A percentile compares a stretch with the other conserved stretches of the same genome.
Conservation (phyloP, 2,329 filamentous ascomycete genomes). For the Tolypocladium pustulatum region DNA sequence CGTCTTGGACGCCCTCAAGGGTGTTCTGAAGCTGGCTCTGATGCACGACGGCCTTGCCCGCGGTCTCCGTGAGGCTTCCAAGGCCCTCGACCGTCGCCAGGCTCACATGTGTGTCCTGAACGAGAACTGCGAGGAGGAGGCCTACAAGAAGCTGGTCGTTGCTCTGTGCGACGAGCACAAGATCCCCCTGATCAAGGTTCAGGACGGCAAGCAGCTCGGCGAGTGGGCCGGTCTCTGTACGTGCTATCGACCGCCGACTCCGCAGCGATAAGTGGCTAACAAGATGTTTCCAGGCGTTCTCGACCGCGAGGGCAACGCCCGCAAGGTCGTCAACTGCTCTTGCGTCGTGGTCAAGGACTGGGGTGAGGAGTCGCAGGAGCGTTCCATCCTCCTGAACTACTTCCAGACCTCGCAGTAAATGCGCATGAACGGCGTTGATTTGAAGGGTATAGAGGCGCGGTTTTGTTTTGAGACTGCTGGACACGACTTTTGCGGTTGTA, state of each 20-base stretch:
- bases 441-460: constrained; percentile 29
- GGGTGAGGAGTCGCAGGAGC: constrained; percentile 99
- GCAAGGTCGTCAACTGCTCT: constrained; percentile 99
- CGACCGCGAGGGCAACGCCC: constrained; percentile 97
- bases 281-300: constrained; percentile 61
- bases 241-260: constrained; percentile 29
- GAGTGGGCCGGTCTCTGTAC: constrained; percentile 99
- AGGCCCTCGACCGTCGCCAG: constrained; percentile 96
- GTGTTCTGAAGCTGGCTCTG: constrained; percentile 94
- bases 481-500: constrained; percentile 29
- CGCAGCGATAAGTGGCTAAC: constrained; percentile 17
- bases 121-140: constrained; percentile 99
- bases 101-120: constrained; percentile 99
- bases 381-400: constrained; percentile 99
- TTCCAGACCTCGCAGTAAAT: constrained; percentile 81
- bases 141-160: constrained; percentile 99
- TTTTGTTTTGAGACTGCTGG: constrained; percentile 20
- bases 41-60: constrained; percentile 99
- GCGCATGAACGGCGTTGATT: constrained; percentile 20
- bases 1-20: constrained; percentile 96
- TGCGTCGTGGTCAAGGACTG: constrained; percentile 99
- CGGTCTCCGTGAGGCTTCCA: constrained; percentile 95
- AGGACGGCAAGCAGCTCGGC: constrained; percentile 98
- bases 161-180: constrained; percentile 99
- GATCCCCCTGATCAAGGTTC: constrained; percentile 99